phyloP scores from a whole-genome alignment of 108 stramenopile species.

The Asterionellopsis glacialis region DNA sequence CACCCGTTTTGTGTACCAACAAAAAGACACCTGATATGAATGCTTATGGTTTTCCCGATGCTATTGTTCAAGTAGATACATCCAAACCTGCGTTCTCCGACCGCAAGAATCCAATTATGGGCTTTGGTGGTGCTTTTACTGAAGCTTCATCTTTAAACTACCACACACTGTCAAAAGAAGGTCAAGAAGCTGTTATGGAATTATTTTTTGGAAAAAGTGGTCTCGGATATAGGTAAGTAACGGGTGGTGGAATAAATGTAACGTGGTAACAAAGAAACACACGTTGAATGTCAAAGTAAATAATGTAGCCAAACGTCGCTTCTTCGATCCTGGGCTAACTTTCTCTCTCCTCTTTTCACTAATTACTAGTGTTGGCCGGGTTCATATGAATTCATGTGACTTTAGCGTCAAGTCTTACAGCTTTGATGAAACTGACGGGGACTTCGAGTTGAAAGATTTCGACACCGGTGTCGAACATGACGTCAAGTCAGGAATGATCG shows the following conservation, averaged over 20 bases:
- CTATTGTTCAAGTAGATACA: slow-evolving; percentile 50
- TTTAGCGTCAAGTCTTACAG: slow-evolving; percentile 83
- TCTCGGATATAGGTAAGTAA: slow-evolving; percentile 54
- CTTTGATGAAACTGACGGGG: slow-evolving; percentile 84
- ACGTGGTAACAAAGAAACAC: not conserved
- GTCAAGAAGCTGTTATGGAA: slow-evolving; percentile 77
- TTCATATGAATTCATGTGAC: slow-evolving; percentile 96
- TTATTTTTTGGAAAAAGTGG: slow-evolving; percentile 85
- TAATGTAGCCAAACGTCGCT: not conserved
- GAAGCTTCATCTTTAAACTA: slow-evolving; percentile 89
- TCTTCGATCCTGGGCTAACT: not conserved
- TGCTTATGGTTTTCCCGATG: slow-evolving; percentile 45
- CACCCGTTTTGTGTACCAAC: slow-evolving; percentile 23
- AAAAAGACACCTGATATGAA: slow-evolving; percentile 12
- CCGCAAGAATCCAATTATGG: slow-evolving; percentile 62
- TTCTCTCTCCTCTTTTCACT: not conserved
- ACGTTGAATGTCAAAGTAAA: not conserved
- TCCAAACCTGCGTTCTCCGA: slow-evolving; percentile 33
- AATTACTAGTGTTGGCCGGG: slow-evolving; percentile 58
- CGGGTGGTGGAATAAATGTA: not conserved
- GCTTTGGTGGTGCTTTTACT: slow-evolving; percentile 98
- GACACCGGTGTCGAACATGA: slow-evolving; percentile 74
- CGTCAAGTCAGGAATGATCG: slow-evolving; percentile 72
- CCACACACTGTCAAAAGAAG: slow-evolving; percentile 53
- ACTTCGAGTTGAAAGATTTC: slow-evolving; percentile 85